Conservation (phyloP, 257 asterid species). For the Leonotis leonurus region DNA sequence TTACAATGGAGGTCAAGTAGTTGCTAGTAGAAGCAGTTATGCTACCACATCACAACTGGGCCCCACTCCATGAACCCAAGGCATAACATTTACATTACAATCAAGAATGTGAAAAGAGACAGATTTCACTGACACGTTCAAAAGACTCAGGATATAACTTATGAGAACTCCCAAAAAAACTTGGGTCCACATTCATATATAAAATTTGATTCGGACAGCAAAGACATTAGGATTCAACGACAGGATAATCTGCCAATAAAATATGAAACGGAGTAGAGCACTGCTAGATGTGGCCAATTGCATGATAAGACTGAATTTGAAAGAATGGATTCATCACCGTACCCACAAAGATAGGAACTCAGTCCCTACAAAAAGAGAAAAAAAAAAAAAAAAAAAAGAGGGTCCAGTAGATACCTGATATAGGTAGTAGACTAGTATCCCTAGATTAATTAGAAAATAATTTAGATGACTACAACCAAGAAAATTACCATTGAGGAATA, state of each 20-base stretch:
- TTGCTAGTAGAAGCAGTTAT: background rate
- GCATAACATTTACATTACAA: background rate
- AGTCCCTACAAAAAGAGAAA: background rate
- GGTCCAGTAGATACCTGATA: background rate
- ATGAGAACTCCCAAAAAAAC: background rate
- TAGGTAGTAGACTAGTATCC: slow-evolving; percentile 8
- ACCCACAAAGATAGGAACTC: slow-evolving; percentile 4
- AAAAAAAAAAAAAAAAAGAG: slow-evolving; percentile 1
- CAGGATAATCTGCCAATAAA: slow-evolving; percentile 6
- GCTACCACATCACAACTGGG: background rate
- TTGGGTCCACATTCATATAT: background rate
- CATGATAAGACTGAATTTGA: background rate
- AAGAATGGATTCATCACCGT: background rate
- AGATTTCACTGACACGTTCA: background rate
- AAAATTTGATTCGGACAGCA: background rate
- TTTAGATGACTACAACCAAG: background rate
- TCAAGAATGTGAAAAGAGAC: background rate
- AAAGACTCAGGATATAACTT: background rate
- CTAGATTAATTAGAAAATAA: background rate
- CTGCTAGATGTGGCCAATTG: background rate
- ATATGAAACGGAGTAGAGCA: slow-evolving; percentile 1
- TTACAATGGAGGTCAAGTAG: background rate
- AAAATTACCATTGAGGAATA: slow-evolving; percentile 78
- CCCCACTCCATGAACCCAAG: background rate
- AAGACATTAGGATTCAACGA: background rate